These are phyloP conservation scores for Fusarium luffae DNA, from an alignment of 2,329 filamentous ascomycete genomes.

Conservation along the genomic window DNA sequence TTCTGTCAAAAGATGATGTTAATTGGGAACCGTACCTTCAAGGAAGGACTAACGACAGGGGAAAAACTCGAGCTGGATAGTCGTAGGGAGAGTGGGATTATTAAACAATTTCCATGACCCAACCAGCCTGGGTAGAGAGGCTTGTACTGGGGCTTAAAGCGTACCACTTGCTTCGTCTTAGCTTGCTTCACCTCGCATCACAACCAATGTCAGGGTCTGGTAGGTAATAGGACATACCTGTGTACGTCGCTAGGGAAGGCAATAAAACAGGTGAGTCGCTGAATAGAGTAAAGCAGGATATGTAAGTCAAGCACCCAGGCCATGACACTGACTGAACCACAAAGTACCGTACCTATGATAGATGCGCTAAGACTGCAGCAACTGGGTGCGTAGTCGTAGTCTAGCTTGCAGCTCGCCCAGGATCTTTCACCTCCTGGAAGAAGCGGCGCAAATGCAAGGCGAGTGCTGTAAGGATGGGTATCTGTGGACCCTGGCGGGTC, in stretches of 20 bases:
- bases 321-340: not conserved
- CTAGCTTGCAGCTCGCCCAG: not conserved
- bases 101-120: constrained; percentile 14
- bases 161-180: not conserved
- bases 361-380: not conserved
- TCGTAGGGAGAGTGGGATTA: constrained; percentile 13
- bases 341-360: not conserved
- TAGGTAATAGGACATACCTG: constrained; percentile 2
- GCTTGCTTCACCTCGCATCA: constrained; percentile 2
- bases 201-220: constrained; percentile 11
- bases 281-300: constrained; percentile 6
- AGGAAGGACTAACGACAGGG: not conserved
- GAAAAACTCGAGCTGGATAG: not conserved
- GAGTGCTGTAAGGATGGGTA: constrained; percentile 15
- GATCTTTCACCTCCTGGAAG: constrained; percentile 8
- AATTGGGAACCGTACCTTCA: not conserved
- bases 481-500: constrained; percentile 19
- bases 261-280: constrained; percentile 6
- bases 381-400: not conserved
- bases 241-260: not conserved
- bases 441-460: constrained; percentile 2
- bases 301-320: not conserved
- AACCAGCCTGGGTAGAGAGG: constrained; percentile 1
- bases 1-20: not conserved
- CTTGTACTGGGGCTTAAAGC: constrained; percentile 7